A percentile compares a stretch with the other conserved stretches of the same genome.
These are phyloP conservation scores for Hortaea werneckii DNA, from an alignment of 2,329 filamentous ascomycete genomes.

Conservation along the genomic window DNA sequence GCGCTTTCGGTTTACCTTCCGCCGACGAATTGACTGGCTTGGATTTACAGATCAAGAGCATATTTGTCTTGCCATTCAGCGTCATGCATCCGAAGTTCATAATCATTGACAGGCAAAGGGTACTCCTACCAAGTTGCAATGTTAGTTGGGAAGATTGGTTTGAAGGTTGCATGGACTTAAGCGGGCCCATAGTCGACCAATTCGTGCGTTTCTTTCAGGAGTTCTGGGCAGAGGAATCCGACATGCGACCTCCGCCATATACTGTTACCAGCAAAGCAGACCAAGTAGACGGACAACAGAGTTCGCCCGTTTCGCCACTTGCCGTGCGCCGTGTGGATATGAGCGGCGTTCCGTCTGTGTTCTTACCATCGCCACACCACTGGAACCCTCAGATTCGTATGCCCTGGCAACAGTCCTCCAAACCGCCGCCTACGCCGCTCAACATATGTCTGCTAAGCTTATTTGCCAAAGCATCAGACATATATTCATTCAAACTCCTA, in stretches of 20 bases:
- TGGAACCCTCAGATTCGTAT: slow-evolving; percentile 54
- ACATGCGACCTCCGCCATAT: slow-evolving; percentile 3
- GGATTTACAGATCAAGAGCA: slow-evolving; percentile 60
- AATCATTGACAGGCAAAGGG: slow-evolving; percentile 56
- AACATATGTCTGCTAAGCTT: slow-evolving; percentile 55
- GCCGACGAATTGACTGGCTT: slow-evolving; percentile 47
- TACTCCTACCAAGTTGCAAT: slow-evolving; percentile 70
- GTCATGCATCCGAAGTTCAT: slow-evolving; percentile 86
- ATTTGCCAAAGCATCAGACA: slow-evolving; percentile 46
- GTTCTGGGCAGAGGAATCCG: slow-evolving; percentile 50
- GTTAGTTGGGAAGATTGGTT: slow-evolving; percentile 85
- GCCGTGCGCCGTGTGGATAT: not conserved
- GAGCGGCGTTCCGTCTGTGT: slow-evolving; percentile 41
- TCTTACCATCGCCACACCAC: slow-evolving; percentile 67
- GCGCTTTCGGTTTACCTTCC: slow-evolving; percentile 53
- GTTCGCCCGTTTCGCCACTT: not conserved
- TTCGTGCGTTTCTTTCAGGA: slow-evolving; percentile 56
- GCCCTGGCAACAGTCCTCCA: slow-evolving; percentile 38
- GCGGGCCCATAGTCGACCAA: slow-evolving; percentile 50
- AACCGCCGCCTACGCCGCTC: slow-evolving; percentile 54
- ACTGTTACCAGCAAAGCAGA: not conserved
- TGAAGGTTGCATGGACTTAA: slow-evolving; percentile 61
- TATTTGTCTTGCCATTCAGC: slow-evolving; percentile 71
- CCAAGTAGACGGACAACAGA: not conserved
- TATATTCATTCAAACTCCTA: slow-evolving; percentile 68